Conservation (phyloP, 345 rosid species). For the Pugionium cornutum region DNA sequence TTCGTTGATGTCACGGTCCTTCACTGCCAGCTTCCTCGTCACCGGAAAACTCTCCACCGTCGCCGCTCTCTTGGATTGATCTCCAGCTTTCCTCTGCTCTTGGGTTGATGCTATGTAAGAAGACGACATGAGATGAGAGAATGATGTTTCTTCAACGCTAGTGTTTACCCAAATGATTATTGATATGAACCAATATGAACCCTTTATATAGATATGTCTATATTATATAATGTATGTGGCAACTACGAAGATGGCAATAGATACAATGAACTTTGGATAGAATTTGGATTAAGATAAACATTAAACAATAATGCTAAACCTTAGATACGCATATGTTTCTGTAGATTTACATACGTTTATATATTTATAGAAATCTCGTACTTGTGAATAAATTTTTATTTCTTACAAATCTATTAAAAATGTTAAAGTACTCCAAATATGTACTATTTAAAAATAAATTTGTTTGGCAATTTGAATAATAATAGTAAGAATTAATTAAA, state of each 20-base stretch:
- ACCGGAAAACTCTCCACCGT: neutral
- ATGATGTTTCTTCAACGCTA: slow-evolving; percentile 17
- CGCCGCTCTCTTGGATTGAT: slow-evolving; percentile 10
- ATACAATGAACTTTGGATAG: slow-evolving; percentile 27
- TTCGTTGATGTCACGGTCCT: slow-evolving; percentile 54
- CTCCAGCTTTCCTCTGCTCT: slow-evolving; percentile 27
- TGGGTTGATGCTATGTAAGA: slow-evolving; percentile 28
- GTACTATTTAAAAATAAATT: too few relatives aligned
- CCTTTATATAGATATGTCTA: slow-evolving; percentile 6
- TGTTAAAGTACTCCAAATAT: too few relatives aligned
- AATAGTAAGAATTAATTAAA: too few relatives aligned
- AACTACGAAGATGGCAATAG: slow-evolving; percentile 17
- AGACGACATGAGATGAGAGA: slow-evolving; percentile 24
- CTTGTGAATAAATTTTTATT: too few relatives aligned
- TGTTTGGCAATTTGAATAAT: too few relatives aligned
- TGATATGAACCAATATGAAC: neutral
- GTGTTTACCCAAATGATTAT: slow-evolving; percentile 2
- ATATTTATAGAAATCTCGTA: too few relatives aligned
- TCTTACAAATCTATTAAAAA: too few relatives aligned
- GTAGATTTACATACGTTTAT: neutral
- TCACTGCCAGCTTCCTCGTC: slow-evolving; percentile 17
- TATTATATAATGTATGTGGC: neutral
- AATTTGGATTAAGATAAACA: slow-evolving; percentile 29
- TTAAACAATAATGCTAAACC: slow-evolving; percentile 12
- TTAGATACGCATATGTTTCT: slow-evolving; percentile 32